Evolutionary conservation across 768 basidiomycete genomes (phyloP), one percentile per base, ranked within the genome.

Genomic region (Phylloporus arenicola): DNA sequence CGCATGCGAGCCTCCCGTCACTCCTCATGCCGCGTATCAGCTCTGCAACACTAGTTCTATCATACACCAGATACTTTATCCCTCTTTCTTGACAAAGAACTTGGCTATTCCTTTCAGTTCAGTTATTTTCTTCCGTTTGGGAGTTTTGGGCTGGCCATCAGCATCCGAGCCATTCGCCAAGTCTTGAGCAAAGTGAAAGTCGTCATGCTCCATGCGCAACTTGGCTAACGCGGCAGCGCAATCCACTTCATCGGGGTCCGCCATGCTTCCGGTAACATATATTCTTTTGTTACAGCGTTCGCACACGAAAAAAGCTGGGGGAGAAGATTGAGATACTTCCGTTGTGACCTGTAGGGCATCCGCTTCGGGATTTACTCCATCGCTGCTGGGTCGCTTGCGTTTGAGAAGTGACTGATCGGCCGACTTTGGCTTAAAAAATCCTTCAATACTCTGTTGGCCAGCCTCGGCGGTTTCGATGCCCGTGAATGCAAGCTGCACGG

Each of bases 181-280:
- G 48, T 90, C 86, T 59, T 83, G 75, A 1, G 94, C 93, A 57
- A 92, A 82, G 66, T 97, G 94, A 65, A 82, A 96, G 68, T 96
- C 94, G 31, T 81, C 77, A 58, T 97, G 94, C 62, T 96, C 94
- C 65, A 77, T 57, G 47, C 73, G 74, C 48, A 80, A 61, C 52
- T 67, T 67, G 6, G 66, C 70, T 33, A 84, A 57, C 54, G 69
- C 71, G 43, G 59, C 56, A n/a, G 55, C 61, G 27, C 39, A 57
- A 5, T 61, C 73, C 35, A 57, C 61, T 46, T 61, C 68, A 45
- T 53, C 46, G 39, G 48, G 51, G 25, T 45, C 46, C 25, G 46
- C 19, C 43, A 53, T 53, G 41, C 50, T 60, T 39, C 59, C 59
- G 33, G 65, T 56, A 37, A 76, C 59, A 27, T 65, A 50, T 22